phyloP scores from a whole-genome alignment of 148 eudicot genomes.

The Nepenthes gracilis region DNA sequence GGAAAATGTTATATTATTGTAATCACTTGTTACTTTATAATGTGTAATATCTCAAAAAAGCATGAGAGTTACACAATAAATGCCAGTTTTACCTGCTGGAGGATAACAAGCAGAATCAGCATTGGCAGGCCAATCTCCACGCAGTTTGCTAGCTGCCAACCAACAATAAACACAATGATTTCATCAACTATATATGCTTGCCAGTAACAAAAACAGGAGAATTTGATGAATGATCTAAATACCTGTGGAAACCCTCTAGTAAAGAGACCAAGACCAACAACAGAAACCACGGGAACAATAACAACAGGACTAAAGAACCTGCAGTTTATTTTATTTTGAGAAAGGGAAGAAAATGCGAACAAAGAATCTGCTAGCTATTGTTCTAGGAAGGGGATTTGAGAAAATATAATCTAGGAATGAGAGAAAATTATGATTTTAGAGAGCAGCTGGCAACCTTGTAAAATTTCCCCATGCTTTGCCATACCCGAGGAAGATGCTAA shows the following conservation, averaged over 20 bases:
- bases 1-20: conserved; percentile 1
- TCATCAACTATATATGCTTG: not conserved
- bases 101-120: conserved; percentile 53
- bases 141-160: conserved; percentile 63
- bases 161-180: not conserved
- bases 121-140: conserved; percentile 87
- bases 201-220: not conserved
- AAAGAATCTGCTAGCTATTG: not conserved
- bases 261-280: conserved; percentile 80
- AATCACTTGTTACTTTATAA: not conserved
- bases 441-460: conserved; percentile 35
- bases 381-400: not conserved
- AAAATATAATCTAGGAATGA: not conserved
- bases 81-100: conserved; percentile 51
- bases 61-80: conserved; percentile 1
- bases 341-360: conserved; percentile 1
- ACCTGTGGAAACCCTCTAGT: conserved; percentile 88
- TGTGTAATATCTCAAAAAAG: not conserved
- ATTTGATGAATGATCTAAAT: not conserved
- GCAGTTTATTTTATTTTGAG: conserved; percentile 4
- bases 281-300: conserved; percentile 65
- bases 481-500: conserved; percentile 78
- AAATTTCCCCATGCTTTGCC: conserved; percentile 64
- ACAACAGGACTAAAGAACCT: conserved; percentile 76
- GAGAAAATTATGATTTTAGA: not conserved